Percentiles rank a stretch among this genome's conserved stretches.
Conservation (phyloP, 2,329 filamentous ascomycete genomes). For the Ophiostoma sp. region DNA sequence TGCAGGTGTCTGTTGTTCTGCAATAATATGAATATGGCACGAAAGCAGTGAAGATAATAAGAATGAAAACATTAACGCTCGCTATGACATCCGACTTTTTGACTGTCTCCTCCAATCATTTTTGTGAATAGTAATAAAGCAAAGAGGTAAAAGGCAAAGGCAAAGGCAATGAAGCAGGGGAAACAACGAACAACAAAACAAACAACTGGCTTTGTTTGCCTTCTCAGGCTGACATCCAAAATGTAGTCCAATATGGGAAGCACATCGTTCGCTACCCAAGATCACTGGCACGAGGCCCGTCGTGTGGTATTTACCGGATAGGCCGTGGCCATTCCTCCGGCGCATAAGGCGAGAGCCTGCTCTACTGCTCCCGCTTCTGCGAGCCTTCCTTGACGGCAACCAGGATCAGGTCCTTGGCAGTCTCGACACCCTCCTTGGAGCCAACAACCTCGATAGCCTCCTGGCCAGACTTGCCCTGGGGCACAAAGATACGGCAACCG, state of each 20-base stretch:
- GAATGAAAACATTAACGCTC: neutral
- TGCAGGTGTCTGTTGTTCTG: neutral
- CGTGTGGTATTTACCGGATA: neutral
- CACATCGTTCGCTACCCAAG: neutral
- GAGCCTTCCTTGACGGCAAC: slow-evolving; percentile 66
- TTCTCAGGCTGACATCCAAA: neutral
- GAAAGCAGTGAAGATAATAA: neutral
- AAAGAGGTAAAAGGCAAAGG: neutral
- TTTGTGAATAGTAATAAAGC: slow-evolving; percentile 1
- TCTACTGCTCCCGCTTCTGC: slow-evolving; percentile 27
- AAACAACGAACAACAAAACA: neutral
- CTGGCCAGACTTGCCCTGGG: slow-evolving; percentile 52
- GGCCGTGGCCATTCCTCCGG: neutral
- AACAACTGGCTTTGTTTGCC: neutral
- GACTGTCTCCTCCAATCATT: neutral
- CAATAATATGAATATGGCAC: neutral
- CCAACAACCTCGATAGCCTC: slow-evolving; percentile 92
- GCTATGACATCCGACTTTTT: slow-evolving; percentile 4
- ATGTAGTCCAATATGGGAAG: neutral
- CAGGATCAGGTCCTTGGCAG: slow-evolving; percentile 83
- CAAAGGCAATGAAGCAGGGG: neutral
- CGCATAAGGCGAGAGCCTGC: neutral
- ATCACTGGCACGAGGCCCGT: neutral
- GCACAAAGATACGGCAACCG: slow-evolving; percentile 89
- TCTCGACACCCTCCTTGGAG: slow-evolving; percentile 70